phyloP scores from a whole-genome alignment of 2,329 filamentous ascomycete genomes.

The Sporothrix brasiliensis region DNA sequence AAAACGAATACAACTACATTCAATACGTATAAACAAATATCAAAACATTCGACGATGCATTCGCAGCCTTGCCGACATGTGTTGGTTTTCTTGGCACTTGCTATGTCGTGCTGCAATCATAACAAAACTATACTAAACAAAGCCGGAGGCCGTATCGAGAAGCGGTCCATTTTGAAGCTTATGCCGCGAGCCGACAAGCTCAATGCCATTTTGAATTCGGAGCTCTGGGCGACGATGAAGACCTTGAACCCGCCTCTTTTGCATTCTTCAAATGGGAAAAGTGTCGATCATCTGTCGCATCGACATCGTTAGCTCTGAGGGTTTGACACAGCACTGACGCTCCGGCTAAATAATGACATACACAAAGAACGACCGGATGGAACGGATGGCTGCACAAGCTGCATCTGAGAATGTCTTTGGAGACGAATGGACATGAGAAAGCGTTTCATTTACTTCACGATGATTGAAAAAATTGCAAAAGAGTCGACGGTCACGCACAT shows the following conservation, averaged over 20 bases:
- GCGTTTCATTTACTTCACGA: too few species aligned
- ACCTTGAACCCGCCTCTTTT: background rate
- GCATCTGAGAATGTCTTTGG: background rate
- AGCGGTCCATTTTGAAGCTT: background rate
- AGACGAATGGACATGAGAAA: background rate
- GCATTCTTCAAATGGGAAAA: background rate
- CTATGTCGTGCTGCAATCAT: background rate
- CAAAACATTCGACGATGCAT: too few species aligned
- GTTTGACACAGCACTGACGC: conserved; percentile 9
- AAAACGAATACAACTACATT: too few species aligned
- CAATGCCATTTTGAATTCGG: background rate
- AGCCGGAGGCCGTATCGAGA: background rate
- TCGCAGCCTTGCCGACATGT: too few species aligned
- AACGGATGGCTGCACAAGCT: background rate
- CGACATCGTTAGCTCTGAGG: background rate
- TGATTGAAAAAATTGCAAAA: too few species aligned
- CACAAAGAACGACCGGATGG: background rate
- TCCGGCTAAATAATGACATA: background rate
- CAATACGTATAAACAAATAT: too few species aligned
- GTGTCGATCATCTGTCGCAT: conserved; percentile 23
- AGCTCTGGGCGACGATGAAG: background rate
- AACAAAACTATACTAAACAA: background rate
- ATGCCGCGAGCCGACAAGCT: background rate
- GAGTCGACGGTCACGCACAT: too few species aligned
- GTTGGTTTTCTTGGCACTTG: background rate